Base-by-base conservation (phyloP, 2,329 filamentous ascomycete species). In the Acarospora socialis region DNA sequence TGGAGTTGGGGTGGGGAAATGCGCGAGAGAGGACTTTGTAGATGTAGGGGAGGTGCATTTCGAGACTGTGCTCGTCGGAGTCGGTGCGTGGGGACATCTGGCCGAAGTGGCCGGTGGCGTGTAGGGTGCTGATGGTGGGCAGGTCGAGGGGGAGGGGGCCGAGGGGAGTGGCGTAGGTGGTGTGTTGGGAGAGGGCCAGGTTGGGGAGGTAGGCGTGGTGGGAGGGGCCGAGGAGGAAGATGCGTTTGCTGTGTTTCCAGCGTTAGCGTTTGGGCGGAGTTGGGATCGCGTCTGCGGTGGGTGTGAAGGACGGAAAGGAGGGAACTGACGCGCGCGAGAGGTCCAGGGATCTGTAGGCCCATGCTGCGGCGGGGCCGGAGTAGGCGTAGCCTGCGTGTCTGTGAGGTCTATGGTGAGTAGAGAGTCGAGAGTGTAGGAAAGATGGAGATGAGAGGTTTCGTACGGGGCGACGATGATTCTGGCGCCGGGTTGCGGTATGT, bases 41-140 rank as follows among this genome's bases (percentile, higher is more conserved):
- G 41, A 95, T 78, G 49, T 92, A 94, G 0, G 90, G 87, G 6
- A 95, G 66, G 46, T 98, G 90, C 79, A 98, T 92, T 61, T 98
- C 90, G 2, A 95, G 68, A 31, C 82, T 93, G 56, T 98, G 90
- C 56, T 98, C 90, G 4, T 70, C 68, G 39, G 83, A 70, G 48
- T 98, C 90, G 4, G 73, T 63, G 3, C 60, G 47, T 12, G 54
- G 56, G 2, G 68, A 71, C 63, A 94, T 90, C 32, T 66, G 60
- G 12, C 66, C 57, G 50, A 80, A 79, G 34, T 63, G 59, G n/a
- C 60, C 61, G 3, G 65, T 69, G 4, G 22, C 17, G 25, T 43
- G 43, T 7, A 52, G 52, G 6, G 18, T 9, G 14, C 39, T 35
- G 43, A 62, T 52, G 1, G 68, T 65, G 4, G 60, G 56, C 5